These are phyloP conservation scores for Cavenderia fasciculata DNA, from an alignment of 78 protist species.

Conservation along the genomic window DNA sequence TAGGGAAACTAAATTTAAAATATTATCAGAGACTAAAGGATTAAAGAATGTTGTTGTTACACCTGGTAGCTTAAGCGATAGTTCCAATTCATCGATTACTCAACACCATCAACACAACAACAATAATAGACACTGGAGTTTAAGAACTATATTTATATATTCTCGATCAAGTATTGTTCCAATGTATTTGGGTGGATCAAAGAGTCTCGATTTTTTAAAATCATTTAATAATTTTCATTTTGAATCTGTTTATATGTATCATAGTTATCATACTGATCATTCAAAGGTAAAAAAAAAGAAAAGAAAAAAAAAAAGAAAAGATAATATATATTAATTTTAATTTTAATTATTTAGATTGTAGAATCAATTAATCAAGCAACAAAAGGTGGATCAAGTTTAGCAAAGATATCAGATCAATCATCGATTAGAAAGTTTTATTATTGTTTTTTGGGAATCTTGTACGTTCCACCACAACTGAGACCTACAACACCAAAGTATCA, in stretches of 20 bases:
- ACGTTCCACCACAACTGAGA: conserved; percentile 60
- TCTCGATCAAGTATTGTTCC: conserved; percentile 64
- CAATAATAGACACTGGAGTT: conserved; percentile 55
- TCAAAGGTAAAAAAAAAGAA: conserved; percentile 22
- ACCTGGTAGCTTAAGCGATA: no score
- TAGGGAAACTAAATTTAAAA: conserved; percentile 36
- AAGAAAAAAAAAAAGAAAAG: no score
- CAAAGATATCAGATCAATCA: conserved; percentile 58
- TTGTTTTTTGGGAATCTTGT: conserved; percentile 57
- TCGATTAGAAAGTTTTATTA: conserved; percentile 74
- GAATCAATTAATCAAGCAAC: conserved; percentile 46
- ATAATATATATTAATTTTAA: no score
- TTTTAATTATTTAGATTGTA: conserved; percentile 31
- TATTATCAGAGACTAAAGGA: conserved; percentile 14
- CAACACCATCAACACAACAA: background rate
- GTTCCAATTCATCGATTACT: no score
- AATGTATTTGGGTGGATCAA: conserved; percentile 53
- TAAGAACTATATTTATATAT: conserved; percentile 50
- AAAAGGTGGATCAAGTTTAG: background rate
- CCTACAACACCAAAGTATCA: conserved; percentile 60
- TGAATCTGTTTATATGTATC: conserved; percentile 73
- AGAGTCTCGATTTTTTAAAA: conserved; percentile 21
- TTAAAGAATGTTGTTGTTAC: no score
- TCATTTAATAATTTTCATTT: conserved; percentile 26
- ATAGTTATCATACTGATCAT: conserved; percentile 53